phyloP scores from a whole-genome alignment of 352 stramenopile genomes.

The Globisporangium uncinulatum region DNA sequence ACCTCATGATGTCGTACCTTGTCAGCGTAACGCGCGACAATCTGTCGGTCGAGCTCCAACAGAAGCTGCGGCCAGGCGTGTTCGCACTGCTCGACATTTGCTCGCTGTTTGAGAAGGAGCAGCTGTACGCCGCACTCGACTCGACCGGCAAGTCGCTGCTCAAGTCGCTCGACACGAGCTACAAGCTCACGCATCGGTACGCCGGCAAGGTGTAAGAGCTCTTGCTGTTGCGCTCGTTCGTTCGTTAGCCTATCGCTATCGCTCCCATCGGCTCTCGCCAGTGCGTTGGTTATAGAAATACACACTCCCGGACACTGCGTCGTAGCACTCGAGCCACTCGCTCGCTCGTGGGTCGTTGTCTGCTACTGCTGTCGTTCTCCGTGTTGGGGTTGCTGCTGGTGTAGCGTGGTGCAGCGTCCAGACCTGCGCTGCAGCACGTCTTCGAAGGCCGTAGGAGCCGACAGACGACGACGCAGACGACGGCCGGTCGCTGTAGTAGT shows the following conservation, averaged over 20 bases:
- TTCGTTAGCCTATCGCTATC: conserved; percentile 1
- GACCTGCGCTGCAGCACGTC: conserved; percentile 11
- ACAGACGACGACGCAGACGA: conserved; percentile 14
- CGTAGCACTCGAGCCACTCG: conserved; percentile 60
- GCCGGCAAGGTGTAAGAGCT: conserved; percentile 71
- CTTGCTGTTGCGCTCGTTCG: neutral
- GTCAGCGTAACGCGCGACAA: conserved; percentile 51
- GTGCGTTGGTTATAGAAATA: conserved; percentile 79
- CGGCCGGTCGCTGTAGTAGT: conserved; percentile 28
- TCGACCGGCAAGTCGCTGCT: conserved; percentile 80
- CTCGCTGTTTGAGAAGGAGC: conserved; percentile 80
- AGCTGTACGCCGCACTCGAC: conserved; percentile 78
- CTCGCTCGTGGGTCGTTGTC: neutral
- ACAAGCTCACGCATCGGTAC: conserved; percentile 85
- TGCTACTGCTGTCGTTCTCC: no score
- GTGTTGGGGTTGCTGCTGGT: neutral
- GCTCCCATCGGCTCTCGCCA: conserved; percentile 65
- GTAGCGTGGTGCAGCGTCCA: conserved; percentile 9
- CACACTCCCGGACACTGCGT: conserved; percentile 36
- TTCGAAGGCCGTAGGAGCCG: conserved; percentile 17
- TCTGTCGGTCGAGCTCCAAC: conserved; percentile 49
- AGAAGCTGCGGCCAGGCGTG: conserved; percentile 63
- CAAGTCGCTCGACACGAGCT: conserved; percentile 78
- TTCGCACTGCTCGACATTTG: conserved; percentile 82
- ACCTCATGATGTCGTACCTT: conserved; percentile 70